A percentile compares a stretch with the other conserved stretches of the same genome.
These are phyloP conservation scores for Penicillium sp. DNA, from an alignment of 2,329 filamentous ascomycete species.

Conservation along the genomic window DNA sequence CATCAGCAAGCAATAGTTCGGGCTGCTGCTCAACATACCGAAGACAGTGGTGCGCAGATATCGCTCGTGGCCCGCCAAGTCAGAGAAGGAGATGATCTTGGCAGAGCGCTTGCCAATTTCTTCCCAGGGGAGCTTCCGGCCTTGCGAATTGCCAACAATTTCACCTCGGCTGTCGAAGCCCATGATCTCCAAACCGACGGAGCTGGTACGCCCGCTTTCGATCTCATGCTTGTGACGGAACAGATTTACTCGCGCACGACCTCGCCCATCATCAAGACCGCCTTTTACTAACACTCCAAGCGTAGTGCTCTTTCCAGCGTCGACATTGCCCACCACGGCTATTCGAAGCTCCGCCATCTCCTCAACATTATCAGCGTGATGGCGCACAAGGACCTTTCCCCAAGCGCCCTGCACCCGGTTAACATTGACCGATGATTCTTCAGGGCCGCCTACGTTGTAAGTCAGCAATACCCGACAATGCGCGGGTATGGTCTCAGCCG, in stretches of 20 bases:
- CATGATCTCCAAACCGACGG: conserved; percentile 98
- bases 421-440: conserved; percentile 65
- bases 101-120: conserved; percentile 92
- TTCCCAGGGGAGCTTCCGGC: conserved; percentile 89
- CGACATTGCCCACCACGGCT: conserved; percentile 95
- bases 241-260: conserved; percentile 88
- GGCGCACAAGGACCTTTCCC: conserved; percentile 84
- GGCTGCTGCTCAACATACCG: conserved; percentile 87
- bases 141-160: conserved; percentile 77
- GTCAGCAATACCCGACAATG: conserved; percentile 82
- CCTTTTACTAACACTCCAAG: conserved; percentile 94
- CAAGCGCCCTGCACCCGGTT: conserved; percentile 71
- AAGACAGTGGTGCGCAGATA: conserved; percentile 97
- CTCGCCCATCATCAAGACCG: conserved; percentile 88
- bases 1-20: conserved; percentile 97
- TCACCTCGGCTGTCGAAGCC: conserved; percentile 87
- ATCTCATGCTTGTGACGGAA: conserved; percentile 98
- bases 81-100: conserved; percentile 95
- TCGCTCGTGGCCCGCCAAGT: conserved; percentile 90
- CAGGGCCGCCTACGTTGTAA: conserved; percentile 78
- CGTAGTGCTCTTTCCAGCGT: conserved; percentile 96
- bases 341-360: conserved; percentile 94
- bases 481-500: conserved; percentile 64
- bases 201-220: conserved; percentile 90
- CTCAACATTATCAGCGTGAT: conserved; percentile 70